A percentile compares a stretch with the other conserved stretches of the same genome.
phyloP scores from a whole-genome alignment of 2,329 filamentous ascomycete genomes.

The Penicillium oxalicum region DNA sequence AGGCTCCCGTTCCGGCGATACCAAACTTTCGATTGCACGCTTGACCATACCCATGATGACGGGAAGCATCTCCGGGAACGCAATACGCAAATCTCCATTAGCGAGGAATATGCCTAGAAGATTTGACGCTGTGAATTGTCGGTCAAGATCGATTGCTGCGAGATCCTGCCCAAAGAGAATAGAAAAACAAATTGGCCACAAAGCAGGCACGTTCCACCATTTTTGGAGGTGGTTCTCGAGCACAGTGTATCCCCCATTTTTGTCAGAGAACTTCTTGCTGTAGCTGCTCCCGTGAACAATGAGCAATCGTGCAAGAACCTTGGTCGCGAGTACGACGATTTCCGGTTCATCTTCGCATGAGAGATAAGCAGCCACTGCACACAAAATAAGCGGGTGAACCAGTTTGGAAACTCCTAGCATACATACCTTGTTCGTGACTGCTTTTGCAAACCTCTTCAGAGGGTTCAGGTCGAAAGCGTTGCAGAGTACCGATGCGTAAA shows the following conservation, averaged over 20 bases:
- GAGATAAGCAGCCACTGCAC: constrained; percentile 82
- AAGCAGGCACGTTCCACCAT: constrained; percentile 79
- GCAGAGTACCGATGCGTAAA: constrained; percentile 74
- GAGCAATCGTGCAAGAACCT: constrained; percentile 76
- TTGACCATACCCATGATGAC: constrained; percentile 84
- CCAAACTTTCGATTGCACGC: constrained; percentile 65
- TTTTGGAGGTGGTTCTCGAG: constrained; percentile 74
- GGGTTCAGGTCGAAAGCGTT: constrained; percentile 61
- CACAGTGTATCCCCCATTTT: constrained; percentile 81
- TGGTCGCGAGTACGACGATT: constrained; percentile 72
- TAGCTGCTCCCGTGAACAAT: constrained; percentile 77
- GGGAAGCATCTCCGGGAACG: constrained; percentile 69
- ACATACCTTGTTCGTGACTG: constrained; percentile 86
- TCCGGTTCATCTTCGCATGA: constrained; percentile 80
- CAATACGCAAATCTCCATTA: constrained; percentile 56
- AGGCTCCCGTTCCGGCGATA: constrained; percentile 50
- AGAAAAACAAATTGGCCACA: constrained; percentile 86
- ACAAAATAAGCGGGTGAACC: constrained; percentile 10
- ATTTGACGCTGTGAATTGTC: constrained; percentile 66
- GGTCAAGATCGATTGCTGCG: constrained; percentile 64
- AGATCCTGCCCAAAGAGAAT: constrained; percentile 83
- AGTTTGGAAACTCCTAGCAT: neutral
- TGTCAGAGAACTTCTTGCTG: constrained; percentile 76
- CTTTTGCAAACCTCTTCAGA: constrained; percentile 83
- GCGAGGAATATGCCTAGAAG: constrained; percentile 65